These are phyloP conservation scores for Globisporangium canariense DNA, from an alignment of 352 stramenopile genomes.

Conservation along the genomic window DNA sequence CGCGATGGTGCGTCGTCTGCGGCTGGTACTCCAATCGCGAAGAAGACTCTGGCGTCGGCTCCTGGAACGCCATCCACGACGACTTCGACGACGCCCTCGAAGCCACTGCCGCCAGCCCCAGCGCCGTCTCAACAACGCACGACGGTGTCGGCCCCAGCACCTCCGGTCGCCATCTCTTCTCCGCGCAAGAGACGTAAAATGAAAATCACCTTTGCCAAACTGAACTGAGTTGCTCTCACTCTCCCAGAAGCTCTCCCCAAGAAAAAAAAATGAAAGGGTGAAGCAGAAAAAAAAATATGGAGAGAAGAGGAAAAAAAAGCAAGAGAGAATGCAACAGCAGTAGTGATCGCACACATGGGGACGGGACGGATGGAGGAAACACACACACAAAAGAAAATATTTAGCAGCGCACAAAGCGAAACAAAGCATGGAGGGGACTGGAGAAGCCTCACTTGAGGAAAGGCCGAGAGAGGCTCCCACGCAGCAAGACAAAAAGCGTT, in stretches of 20 bases:
- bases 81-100: constrained; percentile 22
- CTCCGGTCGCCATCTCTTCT: constrained; percentile 45
- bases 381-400: constrained; percentile 24
- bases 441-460: not conserved
- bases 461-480: not conserved
- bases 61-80: constrained; percentile 24
- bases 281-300: constrained; percentile 19
- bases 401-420: constrained; percentile 16
- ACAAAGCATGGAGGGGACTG: not conserved
- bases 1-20: constrained; percentile 25
- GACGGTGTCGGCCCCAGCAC: constrained; percentile 31
- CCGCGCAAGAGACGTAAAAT: constrained; percentile 89
- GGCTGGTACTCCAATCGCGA: constrained; percentile 23
- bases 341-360: constrained; percentile 6
- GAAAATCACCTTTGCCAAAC: constrained; percentile 90
- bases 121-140: constrained; percentile 20
- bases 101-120: constrained; percentile 10
- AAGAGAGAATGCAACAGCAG: constrained; percentile 5
- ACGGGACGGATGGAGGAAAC: not conserved
- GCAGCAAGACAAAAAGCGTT: not conserved
- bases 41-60: constrained; percentile 13
- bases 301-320: constrained; percentile 15
- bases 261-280: constrained; percentile 11
- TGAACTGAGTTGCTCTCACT: constrained; percentile 53
- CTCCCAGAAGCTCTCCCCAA: constrained; percentile 18